Conservation (phyloP, 2,329 filamentous ascomycete species). For the Zymoseptoria tritici region DNA sequence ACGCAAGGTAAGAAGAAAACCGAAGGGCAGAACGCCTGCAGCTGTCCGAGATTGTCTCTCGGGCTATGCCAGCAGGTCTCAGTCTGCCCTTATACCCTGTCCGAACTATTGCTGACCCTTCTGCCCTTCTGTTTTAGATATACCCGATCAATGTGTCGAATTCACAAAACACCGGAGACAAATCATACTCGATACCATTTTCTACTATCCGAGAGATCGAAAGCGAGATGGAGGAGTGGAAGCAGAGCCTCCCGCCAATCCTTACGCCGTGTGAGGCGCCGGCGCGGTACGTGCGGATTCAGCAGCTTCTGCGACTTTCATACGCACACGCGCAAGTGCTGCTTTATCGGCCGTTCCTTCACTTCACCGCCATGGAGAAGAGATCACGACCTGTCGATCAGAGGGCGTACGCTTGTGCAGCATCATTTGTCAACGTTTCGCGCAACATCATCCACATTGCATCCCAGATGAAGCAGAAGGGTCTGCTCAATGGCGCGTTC, state of each 20-base stretch:
- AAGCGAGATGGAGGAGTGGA: constrained; percentile 55
- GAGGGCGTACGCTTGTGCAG: constrained; percentile 67
- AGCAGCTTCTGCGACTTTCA: constrained; percentile 69
- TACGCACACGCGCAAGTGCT: constrained; percentile 79
- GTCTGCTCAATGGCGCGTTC: constrained; percentile 70
- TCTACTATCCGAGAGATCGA: constrained; percentile 59
- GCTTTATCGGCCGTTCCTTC: constrained; percentile 73
- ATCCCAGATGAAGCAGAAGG: constrained; percentile 66
- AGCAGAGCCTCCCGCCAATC: constrained; percentile 61
- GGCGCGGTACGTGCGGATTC: constrained; percentile 58
- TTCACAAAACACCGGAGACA: constrained; percentile 35
- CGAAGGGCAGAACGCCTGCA: too few relatives aligned
- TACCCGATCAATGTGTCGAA: constrained; percentile 53
- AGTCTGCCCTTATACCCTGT: too few relatives aligned
- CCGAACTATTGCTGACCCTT: too few relatives aligned
- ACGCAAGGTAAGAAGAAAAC: too few relatives aligned
- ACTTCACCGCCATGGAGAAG: constrained; percentile 63
- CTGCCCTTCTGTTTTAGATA: constrained; percentile 33
- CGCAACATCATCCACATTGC: constrained; percentile 74
- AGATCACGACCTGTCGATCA: constrained; percentile 56
- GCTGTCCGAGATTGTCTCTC: too few relatives aligned
- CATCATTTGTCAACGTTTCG: constrained; percentile 58
- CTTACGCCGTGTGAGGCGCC: constrained; percentile 74
- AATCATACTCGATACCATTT: constrained; percentile 56
- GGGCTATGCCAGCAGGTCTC: too few relatives aligned